Conservation (phyloP, 176 grass and related monocot species). For the Musa beccarii region DNA sequence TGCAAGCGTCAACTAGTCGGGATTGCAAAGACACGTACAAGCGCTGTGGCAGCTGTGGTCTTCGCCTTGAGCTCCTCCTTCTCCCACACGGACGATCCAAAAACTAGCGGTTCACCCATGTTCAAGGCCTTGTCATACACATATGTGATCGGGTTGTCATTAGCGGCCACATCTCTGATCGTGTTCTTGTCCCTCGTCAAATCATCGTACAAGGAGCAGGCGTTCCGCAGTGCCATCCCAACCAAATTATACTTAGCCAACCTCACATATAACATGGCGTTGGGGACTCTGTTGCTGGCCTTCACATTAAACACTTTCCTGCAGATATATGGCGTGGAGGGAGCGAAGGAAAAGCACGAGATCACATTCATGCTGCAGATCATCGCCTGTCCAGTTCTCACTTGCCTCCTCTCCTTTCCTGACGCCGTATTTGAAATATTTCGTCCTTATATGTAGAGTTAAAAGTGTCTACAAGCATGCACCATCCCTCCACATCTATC, state of each 20-base stretch:
- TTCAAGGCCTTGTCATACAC: slow-evolving; percentile 25
- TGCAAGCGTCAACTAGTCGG: not conserved
- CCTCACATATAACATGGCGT: not conserved
- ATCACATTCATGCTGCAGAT: too few species aligned
- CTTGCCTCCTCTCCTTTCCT: too few species aligned
- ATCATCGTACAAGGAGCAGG: slow-evolving; percentile 15
- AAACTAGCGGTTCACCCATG: not conserved
- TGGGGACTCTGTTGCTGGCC: slow-evolving; percentile 5
- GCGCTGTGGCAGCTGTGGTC: slow-evolving; percentile 25
- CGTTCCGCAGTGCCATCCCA: slow-evolving; percentile 19
- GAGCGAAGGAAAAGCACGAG: too few species aligned
- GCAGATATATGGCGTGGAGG: slow-evolving; percentile 10
- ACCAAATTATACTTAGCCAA: slow-evolving; percentile 11
- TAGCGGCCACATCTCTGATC: slow-evolving; percentile 13
- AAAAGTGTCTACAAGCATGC: too few species aligned
- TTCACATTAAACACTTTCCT: slow-evolving; percentile 24
- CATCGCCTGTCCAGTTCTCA: too few species aligned
- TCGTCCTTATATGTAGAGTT: too few species aligned
- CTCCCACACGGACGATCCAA: slow-evolving; percentile 16
- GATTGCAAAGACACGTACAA: slow-evolving; percentile 9
- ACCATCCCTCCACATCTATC: too few species aligned
- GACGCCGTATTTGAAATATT: too few species aligned
- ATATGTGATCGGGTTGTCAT: slow-evolving; percentile 21
- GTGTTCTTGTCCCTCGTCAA: slow-evolving; percentile 22
- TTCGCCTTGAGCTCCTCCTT: slow-evolving; percentile 33